These are phyloP conservation scores for Psidium guajava DNA, from an alignment of 345 rosid genomes.

Conservation along the genomic window DNA sequence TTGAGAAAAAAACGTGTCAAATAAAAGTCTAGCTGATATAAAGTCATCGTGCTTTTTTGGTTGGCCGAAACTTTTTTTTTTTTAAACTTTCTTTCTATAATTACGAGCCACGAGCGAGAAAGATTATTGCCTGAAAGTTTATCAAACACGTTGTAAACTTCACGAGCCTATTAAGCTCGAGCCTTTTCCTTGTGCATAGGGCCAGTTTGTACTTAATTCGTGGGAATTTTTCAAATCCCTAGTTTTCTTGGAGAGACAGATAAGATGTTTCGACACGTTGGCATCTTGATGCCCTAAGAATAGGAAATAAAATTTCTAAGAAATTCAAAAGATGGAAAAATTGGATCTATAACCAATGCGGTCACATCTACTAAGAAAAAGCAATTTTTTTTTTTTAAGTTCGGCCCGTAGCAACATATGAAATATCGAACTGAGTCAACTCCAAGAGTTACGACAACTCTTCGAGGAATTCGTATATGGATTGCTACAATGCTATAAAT, in stretches of 20 bases:
- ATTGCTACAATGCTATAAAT: neutral
- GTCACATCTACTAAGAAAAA: neutral
- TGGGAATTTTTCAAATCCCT: neutral
- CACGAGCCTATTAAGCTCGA: neutral
- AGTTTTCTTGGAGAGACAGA: no score
- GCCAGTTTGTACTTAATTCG: neutral
- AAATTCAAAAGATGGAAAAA: no score
- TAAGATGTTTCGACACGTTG: no score
- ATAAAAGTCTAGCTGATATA: neutral
- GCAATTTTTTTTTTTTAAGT: neutral
- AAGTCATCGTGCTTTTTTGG: neutral
- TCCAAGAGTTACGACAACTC: no score
- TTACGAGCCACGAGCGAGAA: no score
- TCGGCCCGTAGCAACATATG: neutral
- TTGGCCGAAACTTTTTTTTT: neutral
- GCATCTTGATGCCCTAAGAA: no score
- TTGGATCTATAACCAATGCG: neutral
- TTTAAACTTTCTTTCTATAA: no score
- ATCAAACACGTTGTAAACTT: neutral
- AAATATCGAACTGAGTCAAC: no score
- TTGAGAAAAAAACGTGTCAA: accelerated
- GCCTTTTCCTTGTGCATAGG: neutral
- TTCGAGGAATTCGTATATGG: neutral
- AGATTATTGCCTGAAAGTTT: no score
- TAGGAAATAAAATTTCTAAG: no score